Conservation (phyloP, 768 basidiomycete species). For the Galerina sulciceps region DNA sequence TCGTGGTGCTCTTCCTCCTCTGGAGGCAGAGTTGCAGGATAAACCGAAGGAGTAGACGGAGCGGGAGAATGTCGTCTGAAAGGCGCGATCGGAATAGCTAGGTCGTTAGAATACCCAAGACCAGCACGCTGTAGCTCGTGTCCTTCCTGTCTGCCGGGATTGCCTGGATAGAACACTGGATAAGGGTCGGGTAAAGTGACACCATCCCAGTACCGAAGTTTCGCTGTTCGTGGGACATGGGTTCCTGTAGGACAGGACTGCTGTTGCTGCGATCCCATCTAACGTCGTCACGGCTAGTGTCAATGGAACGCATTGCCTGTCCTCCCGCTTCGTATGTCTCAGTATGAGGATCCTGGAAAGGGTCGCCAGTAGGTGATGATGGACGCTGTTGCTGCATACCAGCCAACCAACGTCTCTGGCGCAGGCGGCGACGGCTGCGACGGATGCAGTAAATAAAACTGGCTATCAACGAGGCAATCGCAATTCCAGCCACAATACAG, state of each 20-base stretch:
- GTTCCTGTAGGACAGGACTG: conserved; percentile 4
- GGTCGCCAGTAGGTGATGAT: conserved; percentile 29
- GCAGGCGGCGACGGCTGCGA: conserved; percentile 42
- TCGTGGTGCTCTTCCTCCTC: conserved; percentile 30
- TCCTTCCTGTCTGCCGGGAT: background rate
- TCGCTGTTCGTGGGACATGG: conserved; percentile 12
- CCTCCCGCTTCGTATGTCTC: conserved; percentile 7
- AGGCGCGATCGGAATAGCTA: conserved; percentile 7
- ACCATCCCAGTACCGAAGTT: background rate
- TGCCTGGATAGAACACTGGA: conserved; percentile 20
- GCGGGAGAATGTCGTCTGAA: conserved; percentile 33
- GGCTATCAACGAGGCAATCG: conserved; percentile 47
- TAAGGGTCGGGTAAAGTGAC: conserved; percentile 23
- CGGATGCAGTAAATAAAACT: conserved; percentile 48
- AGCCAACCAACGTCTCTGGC: conserved; percentile 39
- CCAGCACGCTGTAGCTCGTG: conserved; percentile 10
- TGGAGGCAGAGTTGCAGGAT: conserved; percentile 47
- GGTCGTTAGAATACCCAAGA: conserved; percentile 13
- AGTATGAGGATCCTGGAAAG: conserved; percentile 35
- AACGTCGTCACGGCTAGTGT: conserved; percentile 2
- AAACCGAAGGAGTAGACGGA: conserved; percentile 55
- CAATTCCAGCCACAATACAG: conserved; percentile 71
- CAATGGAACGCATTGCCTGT: conserved; percentile 22
- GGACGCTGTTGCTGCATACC: conserved; percentile 38
- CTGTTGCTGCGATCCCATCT: conserved; percentile 16